phyloP scores from a whole-genome alignment of 2,329 filamentous ascomycete species.

The Xenosphaeropsis pyriputrescens region DNA sequence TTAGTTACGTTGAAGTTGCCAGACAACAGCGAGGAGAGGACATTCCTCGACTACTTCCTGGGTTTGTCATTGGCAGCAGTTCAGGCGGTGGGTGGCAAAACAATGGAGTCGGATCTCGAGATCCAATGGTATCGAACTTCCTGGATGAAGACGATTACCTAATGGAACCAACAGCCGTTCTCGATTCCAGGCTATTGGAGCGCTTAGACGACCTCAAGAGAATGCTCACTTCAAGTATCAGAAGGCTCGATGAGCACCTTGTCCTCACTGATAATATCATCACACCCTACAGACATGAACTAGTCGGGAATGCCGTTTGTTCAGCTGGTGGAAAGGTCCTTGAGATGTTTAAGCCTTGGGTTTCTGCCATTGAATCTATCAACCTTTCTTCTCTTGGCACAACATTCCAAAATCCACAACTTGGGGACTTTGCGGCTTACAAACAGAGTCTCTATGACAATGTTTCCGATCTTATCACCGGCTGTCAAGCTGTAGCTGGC shows the following conservation, averaged over 20 bases:
- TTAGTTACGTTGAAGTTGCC: constrained; percentile 91
- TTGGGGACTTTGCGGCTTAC: constrained; percentile 75
- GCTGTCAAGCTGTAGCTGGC: constrained; percentile 82
- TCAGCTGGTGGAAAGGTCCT: constrained; percentile 64
- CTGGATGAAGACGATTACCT: constrained; percentile 67
- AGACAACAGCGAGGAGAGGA: constrained; percentile 86
- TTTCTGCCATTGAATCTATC: constrained; percentile 80
- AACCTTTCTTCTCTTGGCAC: constrained; percentile 70
- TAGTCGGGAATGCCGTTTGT: constrained; percentile 73
- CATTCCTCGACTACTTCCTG: constrained; percentile 82
- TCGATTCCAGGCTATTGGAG: constrained; percentile 69
- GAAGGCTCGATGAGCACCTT: constrained; percentile 76
- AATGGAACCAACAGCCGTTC: constrained; percentile 53
- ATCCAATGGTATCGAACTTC: constrained; percentile 69
- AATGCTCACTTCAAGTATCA: constrained; percentile 71
- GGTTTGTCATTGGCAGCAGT: constrained; percentile 77
- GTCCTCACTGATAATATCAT: constrained; percentile 67
- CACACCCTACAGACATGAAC: constrained; percentile 61
- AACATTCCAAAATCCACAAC: constrained; percentile 67
- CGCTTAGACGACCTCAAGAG: constrained; percentile 75
- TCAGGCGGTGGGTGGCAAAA: constrained; percentile 81
- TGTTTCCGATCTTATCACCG: constrained; percentile 74
- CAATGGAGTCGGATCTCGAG: constrained; percentile 47
- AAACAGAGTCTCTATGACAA: constrained; percentile 93
- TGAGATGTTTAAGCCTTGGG: constrained; percentile 82